Conservation (phyloP, 371 early-diverging fungal species). For the Lichtheimia ramosa region DNA sequence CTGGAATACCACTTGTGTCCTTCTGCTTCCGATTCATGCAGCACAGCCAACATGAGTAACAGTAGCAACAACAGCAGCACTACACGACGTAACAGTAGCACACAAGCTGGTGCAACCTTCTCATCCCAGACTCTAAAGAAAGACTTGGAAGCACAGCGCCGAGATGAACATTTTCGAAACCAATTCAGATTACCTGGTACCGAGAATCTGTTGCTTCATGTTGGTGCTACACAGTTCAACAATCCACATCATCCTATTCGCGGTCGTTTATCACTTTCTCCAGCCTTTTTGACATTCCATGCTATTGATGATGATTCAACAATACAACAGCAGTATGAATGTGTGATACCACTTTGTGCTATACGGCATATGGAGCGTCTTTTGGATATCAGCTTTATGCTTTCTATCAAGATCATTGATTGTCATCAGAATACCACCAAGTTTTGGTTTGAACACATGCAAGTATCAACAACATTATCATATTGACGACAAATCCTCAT, state of each 20-base stretch:
- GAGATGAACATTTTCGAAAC: not conserved
- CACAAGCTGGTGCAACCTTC: not conserved
- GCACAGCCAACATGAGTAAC: not conserved
- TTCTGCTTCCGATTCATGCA: not conserved
- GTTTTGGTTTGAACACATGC: not conserved
- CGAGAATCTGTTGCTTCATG: not conserved
- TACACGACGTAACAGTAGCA: not conserved
- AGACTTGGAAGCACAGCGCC: not conserved
- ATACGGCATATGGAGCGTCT: not conserved
- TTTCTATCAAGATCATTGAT: not conserved
- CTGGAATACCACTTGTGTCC: not conserved
- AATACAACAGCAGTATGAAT: not conserved
- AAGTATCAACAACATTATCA: not conserved
- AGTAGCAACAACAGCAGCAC: not conserved
- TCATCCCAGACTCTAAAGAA: not conserved
- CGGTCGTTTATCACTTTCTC: not conserved
- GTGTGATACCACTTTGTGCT: not conserved
- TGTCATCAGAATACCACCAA: conserved; percentile 1
- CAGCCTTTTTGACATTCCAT: not conserved
- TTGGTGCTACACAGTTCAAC: not conserved
- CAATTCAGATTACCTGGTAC: not conserved
- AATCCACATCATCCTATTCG: not conserved
- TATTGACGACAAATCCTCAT: not conserved
- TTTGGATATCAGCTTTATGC: not conserved
- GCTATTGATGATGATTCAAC: not conserved